Percentiles rank a stretch among this genome's conserved stretches.
Conservation (phyloP, 345 rosid genomes). For the Citrus medica region DNA sequence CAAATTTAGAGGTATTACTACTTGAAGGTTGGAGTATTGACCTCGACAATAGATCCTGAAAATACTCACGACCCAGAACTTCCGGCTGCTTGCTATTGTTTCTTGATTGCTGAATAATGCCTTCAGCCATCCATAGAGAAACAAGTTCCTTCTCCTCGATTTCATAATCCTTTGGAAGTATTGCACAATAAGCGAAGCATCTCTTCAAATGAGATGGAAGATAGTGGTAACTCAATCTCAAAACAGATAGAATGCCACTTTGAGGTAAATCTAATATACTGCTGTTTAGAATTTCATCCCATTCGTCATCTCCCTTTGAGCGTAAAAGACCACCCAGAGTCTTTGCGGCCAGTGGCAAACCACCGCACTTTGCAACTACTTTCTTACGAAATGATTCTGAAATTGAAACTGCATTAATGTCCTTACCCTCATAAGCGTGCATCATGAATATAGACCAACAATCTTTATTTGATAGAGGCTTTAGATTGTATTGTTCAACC, state of each 20-base stretch:
- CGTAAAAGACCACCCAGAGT: conserved; percentile 18
- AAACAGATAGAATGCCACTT: background rate
- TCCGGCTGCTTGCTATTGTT: too few species aligned
- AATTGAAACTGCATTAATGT: too few species aligned
- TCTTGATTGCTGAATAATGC: too few species aligned
- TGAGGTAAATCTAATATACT: background rate
- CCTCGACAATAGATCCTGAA: too few species aligned
- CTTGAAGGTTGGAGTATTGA: too few species aligned
- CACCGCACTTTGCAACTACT: conserved; percentile 9
- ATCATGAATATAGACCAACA: conserved; percentile 7
- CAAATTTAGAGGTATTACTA: too few species aligned
- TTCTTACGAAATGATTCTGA: background rate
- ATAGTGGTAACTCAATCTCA: background rate
- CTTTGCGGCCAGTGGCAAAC: conserved; percentile 22
- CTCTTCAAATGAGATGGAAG: conserved; percentile 12
- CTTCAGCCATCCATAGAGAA: too few species aligned
- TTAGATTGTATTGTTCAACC: background rate
- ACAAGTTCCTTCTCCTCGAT: too few species aligned
- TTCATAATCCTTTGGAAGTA: conserved; percentile 14
- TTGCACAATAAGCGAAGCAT: conserved; percentile 18
- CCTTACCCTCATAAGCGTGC: conserved; percentile 1
- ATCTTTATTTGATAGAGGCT: conserved; percentile 9
- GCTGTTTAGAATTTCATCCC: background rate
- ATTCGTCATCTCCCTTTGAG: background rate
- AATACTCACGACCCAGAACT: too few species aligned